A percentile compares a stretch with the other conserved stretches of the same genome.
phyloP scores from a whole-genome alignment of 345 rosid species.

The Eucalyptus regnans region DNA sequence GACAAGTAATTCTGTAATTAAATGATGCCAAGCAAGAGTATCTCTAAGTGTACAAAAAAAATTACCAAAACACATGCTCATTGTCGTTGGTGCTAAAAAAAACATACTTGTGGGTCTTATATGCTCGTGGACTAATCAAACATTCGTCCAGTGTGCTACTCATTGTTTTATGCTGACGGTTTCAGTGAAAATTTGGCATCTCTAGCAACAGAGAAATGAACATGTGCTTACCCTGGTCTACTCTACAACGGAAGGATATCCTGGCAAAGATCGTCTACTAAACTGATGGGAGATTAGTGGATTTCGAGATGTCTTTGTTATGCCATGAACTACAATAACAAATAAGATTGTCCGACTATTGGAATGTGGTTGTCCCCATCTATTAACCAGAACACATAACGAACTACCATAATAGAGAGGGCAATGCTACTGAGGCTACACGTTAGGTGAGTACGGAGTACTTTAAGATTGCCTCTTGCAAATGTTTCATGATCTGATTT shows the following conservation, averaged over 20 bases:
- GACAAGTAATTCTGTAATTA: not conserved
- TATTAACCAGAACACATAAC: not conserved
- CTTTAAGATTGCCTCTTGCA: slow-evolving; percentile 16
- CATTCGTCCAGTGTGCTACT: not conserved
- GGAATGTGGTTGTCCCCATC: not conserved
- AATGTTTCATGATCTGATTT: slow-evolving; percentile 13
- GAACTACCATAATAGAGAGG: not conserved
- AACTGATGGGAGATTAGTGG: not conserved
- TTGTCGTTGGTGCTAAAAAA: not conserved
- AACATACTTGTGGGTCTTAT: not conserved
- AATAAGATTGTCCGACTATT: not conserved
- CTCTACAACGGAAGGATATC: not conserved
- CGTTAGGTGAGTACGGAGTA: not conserved
- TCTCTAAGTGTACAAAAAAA: not conserved
- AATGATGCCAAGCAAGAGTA: not conserved
- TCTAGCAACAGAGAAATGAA: not conserved
- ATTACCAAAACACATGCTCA: not conserved
- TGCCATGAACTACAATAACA: not conserved
- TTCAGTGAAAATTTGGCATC: too few species aligned
- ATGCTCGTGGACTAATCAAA: not conserved
- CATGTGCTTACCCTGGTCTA: not conserved
- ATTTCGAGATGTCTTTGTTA: not conserved
- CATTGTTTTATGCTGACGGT: not conserved
- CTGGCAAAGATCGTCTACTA: not conserved
- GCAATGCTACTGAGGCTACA: not conserved